Base-by-base conservation (phyloP, 768 basidiomycete species). In the Harrya chromipes region DNA sequence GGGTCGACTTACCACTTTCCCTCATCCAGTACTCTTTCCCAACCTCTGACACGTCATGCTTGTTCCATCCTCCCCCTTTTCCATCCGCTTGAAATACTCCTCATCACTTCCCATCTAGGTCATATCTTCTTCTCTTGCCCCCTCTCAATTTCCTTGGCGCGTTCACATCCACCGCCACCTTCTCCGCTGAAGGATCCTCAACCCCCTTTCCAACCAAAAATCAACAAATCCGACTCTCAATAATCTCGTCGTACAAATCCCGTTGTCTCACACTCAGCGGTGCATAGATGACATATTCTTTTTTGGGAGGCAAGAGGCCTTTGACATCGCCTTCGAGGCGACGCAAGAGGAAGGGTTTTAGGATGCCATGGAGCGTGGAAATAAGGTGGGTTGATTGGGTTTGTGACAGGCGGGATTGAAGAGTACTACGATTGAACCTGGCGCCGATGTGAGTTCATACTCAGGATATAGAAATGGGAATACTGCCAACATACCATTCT, bases 281-380 rank as follows among this genome's bases (percentile, higher is more conserved):
- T 0, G 93, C 93, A 52, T 94, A 95, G 0, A 98, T 77, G 2
- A 97, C 82, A 59, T 99, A 99, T 68, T 94, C 91, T 67, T 94
- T 94, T 72, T 92, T 93, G 3, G 89, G 89, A 0, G 97, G 97
- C 4, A 98, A 72, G 21, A 78, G 63, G 47, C 79, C 77, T 51
- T 81, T 79, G 9, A 98, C 95, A 57, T 99, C 97, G 6, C 74
- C 83, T 68, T 98, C 97, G 49, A 97, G 76, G 11, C 97, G 82
- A 11, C 97, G 83, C 0, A 98, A 77, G 24, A 98, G 79, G 77
- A 98, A 99, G 2, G 97, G 97, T 58, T 94, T 93, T 42, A 99
- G 81, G 60, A 99, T 94, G 2, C 82, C 81, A 64, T 97, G 94
- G 0, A 97, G 79, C 1, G 87, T 80, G 24, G 80, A 75, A 51